phyloP scores from a whole-genome alignment of 805 yeast genomes.

The Lipomyces orientalis region DNA sequence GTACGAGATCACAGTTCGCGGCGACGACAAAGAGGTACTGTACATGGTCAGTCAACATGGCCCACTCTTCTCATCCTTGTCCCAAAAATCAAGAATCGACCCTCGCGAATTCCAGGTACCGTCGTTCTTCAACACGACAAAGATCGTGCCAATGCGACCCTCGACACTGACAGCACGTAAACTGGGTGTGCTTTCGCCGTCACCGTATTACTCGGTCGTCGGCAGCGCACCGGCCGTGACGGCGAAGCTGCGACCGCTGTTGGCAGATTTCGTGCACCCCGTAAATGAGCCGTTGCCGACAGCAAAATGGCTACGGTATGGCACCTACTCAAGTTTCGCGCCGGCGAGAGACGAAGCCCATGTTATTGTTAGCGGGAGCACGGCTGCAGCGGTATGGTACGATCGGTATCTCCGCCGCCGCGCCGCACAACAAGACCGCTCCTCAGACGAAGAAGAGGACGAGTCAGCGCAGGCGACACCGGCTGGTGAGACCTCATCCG shows the following conservation, averaged over 20 bases:
- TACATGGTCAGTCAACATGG: conserved; percentile 65
- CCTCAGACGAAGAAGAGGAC: conserved; percentile 8
- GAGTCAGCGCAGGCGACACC: conserved; percentile 2
- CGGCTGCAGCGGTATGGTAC: conserved; percentile 45
- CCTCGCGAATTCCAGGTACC: conserved; percentile 68
- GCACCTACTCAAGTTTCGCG: conserved; percentile 62
- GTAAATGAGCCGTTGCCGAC: conserved; percentile 58
- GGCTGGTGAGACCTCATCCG: conserved; percentile 7
- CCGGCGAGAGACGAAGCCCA: conserved; percentile 68
- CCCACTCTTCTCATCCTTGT: conserved; percentile 80
- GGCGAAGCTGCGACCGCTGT: conserved; percentile 27
- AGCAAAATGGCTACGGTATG: conserved; percentile 66
- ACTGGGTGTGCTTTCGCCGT: conserved; percentile 30
- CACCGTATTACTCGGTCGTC: conserved; percentile 19
- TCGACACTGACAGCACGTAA: conserved; percentile 28
- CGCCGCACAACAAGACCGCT: conserved; percentile 5
- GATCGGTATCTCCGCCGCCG: conserved; percentile 48
- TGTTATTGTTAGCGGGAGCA: conserved; percentile 55
- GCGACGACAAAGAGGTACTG: conserved; percentile 58
- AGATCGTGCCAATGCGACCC: conserved; percentile 60
- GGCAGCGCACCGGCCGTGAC: conserved; percentile 28
- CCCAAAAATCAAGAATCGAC: conserved; percentile 74
- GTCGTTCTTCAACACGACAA: conserved; percentile 64
- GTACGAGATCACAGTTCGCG: conserved; percentile 29
- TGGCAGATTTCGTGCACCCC: conserved; percentile 43